phyloP scores from a whole-genome alignment of 257 asterid species.

The Forsythia viridissima region DNA sequence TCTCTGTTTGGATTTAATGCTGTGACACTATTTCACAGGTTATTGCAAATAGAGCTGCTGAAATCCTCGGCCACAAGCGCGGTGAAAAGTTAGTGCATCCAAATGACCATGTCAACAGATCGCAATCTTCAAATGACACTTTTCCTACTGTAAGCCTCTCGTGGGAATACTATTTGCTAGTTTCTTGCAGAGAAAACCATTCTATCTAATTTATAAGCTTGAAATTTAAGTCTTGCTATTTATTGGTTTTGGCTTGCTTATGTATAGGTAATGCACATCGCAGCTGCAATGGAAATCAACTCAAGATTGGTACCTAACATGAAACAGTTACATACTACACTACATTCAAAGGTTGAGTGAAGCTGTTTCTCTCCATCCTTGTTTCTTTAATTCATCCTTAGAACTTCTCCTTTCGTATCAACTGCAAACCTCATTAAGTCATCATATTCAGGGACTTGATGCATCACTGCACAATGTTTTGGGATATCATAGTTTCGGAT shows the following conservation, averaged over 20 bases:
- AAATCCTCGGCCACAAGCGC: conserved; percentile 89
- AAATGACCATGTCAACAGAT: conserved; percentile 94
- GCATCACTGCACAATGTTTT: not conserved
- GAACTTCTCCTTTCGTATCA: not conserved
- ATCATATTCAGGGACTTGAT: not conserved
- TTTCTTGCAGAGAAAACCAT: not conserved
- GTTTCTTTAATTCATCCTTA: not conserved
- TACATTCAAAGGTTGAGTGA: conserved; percentile 39
- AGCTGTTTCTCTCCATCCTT: not conserved
- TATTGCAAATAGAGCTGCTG: conserved; percentile 97
- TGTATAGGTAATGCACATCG: conserved; percentile 56
- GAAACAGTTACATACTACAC: conserved; percentile 47
- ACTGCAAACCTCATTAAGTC: not conserved
- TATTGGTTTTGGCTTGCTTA: not conserved
- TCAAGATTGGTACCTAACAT: conserved; percentile 47
- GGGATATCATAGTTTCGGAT: not conserved
- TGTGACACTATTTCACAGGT: conserved; percentile 52
- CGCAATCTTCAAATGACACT: conserved; percentile 98
- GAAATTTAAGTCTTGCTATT: not conserved
- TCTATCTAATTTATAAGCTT: not conserved
- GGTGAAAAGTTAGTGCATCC: conserved; percentile 95
- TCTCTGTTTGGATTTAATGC: conserved; percentile 19
- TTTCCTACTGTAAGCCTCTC: conserved; percentile 86
- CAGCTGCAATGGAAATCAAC: conserved; percentile 55
- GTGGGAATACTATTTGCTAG: conserved; percentile 18